These are phyloP conservation scores for Aspergillus ochraceoroseus DNA, from an alignment of 2,329 filamentous ascomycete genomes.

Conservation along the genomic window DNA sequence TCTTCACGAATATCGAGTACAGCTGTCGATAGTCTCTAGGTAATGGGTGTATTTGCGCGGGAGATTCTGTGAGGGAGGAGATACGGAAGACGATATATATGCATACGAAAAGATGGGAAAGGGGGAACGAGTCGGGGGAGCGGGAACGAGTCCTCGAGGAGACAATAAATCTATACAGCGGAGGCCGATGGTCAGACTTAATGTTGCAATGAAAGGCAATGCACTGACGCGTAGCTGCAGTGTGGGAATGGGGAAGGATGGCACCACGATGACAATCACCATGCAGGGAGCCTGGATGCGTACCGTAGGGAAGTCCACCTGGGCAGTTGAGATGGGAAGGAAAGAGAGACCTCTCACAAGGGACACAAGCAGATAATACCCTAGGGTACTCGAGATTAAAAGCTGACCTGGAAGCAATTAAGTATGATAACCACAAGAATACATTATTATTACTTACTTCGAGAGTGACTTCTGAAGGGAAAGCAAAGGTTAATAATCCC, in stretches of 20 bases:
- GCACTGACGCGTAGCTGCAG: slow-evolving; percentile 21
- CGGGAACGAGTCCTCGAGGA: slow-evolving; percentile 11
- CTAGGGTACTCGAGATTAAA: too few species aligned
- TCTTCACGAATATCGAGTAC: too few species aligned
- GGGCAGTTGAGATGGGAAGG: slow-evolving; percentile 2
- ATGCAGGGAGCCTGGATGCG: slow-evolving; percentile 21
- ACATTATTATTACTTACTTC: background rate
- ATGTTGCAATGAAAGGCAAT: slow-evolving; percentile 13
- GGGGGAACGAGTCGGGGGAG: slow-evolving; percentile 4
- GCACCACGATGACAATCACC: slow-evolving; percentile 19
- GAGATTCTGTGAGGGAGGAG: too few species aligned
- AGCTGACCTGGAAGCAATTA: slow-evolving; percentile 17
- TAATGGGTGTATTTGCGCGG: slow-evolving; percentile 15
- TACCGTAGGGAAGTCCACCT: slow-evolving; percentile 5
- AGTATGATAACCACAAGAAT: slow-evolving; percentile 8
- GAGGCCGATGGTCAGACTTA: slow-evolving; percentile 11
- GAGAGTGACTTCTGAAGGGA: slow-evolving; percentile 1
- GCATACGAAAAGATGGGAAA: slow-evolving; percentile 7
- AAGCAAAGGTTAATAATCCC: slow-evolving; percentile 17
- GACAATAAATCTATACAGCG: slow-evolving; percentile 10
- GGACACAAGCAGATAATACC: too few species aligned
- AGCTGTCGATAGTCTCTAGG: too few species aligned
- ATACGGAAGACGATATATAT: slow-evolving; percentile 10
- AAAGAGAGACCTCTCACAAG: slow-evolving; percentile 14
- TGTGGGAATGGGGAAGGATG: slow-evolving; percentile 13